These are phyloP conservation scores for Styphnolobium japonicum DNA, from an alignment of 306 rosid species.

Conservation along the genomic window DNA sequence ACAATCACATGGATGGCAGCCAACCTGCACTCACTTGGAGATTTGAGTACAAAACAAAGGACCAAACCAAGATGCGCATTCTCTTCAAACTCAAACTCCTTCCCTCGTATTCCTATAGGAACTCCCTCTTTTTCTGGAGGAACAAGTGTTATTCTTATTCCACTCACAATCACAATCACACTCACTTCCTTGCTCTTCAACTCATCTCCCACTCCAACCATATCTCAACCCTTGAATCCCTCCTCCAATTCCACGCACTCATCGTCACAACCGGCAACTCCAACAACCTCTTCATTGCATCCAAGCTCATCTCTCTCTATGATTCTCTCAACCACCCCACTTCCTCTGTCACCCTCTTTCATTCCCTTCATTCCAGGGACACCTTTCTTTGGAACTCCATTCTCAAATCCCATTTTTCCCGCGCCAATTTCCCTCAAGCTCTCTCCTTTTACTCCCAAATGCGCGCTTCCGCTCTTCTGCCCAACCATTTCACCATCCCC, in stretches of 20 bases:
- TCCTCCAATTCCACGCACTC: slow-evolving; percentile 58
- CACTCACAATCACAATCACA: neutral
- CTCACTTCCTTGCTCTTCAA: slow-evolving; percentile 13
- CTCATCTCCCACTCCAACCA: slow-evolving; percentile 46
- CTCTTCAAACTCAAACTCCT: too few relatives aligned
- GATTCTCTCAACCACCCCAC: slow-evolving; percentile 43
- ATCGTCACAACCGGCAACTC: slow-evolving; percentile 69
- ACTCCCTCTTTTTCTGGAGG: neutral
- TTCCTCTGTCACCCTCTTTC: slow-evolving; percentile 42
- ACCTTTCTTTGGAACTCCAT: slow-evolving; percentile 72
- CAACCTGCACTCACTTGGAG: too few relatives aligned
- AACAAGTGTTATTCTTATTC: slow-evolving; percentile 1
- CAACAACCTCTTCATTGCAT: slow-evolving; percentile 61
- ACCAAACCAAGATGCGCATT: too few relatives aligned
- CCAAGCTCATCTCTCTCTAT: slow-evolving; percentile 71
- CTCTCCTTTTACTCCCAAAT: slow-evolving; percentile 49
- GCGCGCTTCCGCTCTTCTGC: slow-evolving; percentile 46
- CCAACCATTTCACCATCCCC: slow-evolving; percentile 61
- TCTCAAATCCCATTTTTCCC: slow-evolving; percentile 69
- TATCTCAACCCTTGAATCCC: slow-evolving; percentile 40
- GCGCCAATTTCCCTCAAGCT: slow-evolving; percentile 36
- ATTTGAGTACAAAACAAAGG: too few relatives aligned
- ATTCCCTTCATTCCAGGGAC: slow-evolving; percentile 47
- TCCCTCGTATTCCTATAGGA: neutral
- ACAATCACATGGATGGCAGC: too few relatives aligned